A percentile compares a stretch with the other conserved stretches of the same genome.
phyloP scores from a whole-genome alignment of 164 flowering plant species.

The Akebia trifoliata region DNA sequence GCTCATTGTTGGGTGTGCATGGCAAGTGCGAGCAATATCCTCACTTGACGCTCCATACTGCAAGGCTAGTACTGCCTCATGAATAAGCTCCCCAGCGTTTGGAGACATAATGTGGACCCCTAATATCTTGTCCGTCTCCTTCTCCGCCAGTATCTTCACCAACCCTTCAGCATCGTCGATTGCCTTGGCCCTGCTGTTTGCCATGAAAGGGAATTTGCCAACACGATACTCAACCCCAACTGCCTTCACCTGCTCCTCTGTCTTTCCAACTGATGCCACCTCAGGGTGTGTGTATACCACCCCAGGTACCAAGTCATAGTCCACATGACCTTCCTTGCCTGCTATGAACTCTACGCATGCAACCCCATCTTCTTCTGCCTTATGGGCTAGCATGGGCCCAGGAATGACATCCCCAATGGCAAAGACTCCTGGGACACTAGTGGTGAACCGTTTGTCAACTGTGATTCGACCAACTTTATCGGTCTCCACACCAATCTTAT shows the following conservation, averaged over 20 bases:
- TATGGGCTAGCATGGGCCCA: conserved; percentile 93
- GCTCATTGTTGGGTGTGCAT: conserved; percentile 96
- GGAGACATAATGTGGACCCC: conserved; percentile 93
- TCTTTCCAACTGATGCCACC: conserved; percentile 91
- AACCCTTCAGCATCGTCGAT: conserved; percentile 89
- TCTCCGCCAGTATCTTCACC: conserved; percentile 81
- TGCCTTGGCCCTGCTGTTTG: conserved; percentile 90
- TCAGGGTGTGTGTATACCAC: conserved; percentile 93
- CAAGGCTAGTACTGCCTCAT: conserved; percentile 79
- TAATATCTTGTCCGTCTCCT: conserved; percentile 76
- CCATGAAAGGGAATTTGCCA: conserved; percentile 87
- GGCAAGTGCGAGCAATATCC: conserved; percentile 92
- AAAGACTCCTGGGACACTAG: conserved; percentile 62
- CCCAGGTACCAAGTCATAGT: conserved; percentile 85
- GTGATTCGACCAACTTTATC: conserved; percentile 67
- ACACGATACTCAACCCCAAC: conserved; percentile 63
- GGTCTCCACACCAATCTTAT: conserved; percentile 73
- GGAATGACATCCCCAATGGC: conserved; percentile 95
- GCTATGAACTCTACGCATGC: conserved; percentile 88
- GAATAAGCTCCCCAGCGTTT: conserved; percentile 91
- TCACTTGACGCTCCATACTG: conserved; percentile 88
- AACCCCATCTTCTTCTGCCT: conserved; percentile 93
- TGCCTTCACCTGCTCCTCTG: conserved; percentile 83
- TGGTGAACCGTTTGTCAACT: conserved; percentile 55
- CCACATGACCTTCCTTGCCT: conserved; percentile 83